These are phyloP conservation scores for Austroboletus novae-zelandiae DNA, from an alignment of 1,284 basidiomycete genomes.

Conservation along the genomic window DNA sequence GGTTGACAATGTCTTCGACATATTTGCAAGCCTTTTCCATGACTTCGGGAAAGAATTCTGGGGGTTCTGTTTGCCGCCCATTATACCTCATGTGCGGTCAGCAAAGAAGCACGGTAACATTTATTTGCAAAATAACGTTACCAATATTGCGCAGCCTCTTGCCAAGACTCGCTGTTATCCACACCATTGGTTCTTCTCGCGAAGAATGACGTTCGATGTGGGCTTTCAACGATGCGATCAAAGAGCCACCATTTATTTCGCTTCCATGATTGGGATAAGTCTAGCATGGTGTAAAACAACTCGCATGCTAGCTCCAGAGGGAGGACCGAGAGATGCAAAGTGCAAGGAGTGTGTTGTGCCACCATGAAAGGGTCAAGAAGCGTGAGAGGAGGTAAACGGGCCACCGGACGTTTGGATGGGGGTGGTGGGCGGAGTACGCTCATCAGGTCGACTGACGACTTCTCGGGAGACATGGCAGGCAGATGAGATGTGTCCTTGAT, in stretches of 20 bases:
- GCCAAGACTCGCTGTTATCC: slow-evolving; percentile 48
- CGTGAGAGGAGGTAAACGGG: slow-evolving; percentile 52
- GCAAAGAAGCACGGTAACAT: background rate
- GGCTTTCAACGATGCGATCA: slow-evolving; percentile 77
- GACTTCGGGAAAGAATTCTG: slow-evolving; percentile 59
- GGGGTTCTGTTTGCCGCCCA: slow-evolving; percentile 58
- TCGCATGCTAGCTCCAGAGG: slow-evolving; percentile 69
- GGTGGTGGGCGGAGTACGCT: slow-evolving; percentile 53
- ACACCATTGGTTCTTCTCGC: slow-evolving; percentile 47
- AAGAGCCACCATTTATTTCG: slow-evolving; percentile 84
- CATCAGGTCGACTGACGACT: slow-evolving; percentile 50
- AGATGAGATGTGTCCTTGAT: slow-evolving; percentile 21
- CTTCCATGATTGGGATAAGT: slow-evolving; percentile 62
- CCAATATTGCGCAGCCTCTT: slow-evolving; percentile 69
- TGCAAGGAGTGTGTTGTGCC: slow-evolving; percentile 72
- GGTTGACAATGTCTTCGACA: slow-evolving; percentile 77
- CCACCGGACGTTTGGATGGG: slow-evolving; percentile 37
- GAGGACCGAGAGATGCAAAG: slow-evolving; percentile 64
- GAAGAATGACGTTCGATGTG: slow-evolving; percentile 82
- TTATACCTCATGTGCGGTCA: slow-evolving; percentile 64
- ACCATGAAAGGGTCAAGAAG: slow-evolving; percentile 60
- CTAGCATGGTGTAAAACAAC: slow-evolving; percentile 68
- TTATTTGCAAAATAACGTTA: slow-evolving; percentile 25
- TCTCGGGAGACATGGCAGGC: slow-evolving; percentile 17
- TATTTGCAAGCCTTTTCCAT: slow-evolving; percentile 81